Evolutionary conservation across 2,329 filamentous ascomycete species (phyloP), one percentile per base, ranked within the genome.

Genomic region (Ophiostoma sp.): DNA sequence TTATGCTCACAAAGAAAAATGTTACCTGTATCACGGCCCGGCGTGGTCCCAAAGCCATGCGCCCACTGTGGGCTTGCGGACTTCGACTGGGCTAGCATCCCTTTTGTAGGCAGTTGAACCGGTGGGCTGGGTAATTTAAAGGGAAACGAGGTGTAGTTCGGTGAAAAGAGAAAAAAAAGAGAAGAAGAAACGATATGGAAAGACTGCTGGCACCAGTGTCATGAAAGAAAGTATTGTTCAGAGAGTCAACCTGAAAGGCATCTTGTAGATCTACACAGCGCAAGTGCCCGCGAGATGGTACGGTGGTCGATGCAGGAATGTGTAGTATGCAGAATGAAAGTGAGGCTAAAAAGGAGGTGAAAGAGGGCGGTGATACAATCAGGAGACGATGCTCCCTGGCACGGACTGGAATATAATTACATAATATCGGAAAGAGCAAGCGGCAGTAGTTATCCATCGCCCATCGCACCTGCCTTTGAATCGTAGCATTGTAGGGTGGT

Each of bases 31-130:
- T 63, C 60, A 42, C 40, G 16, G 27, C 38, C 60, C 58, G 58
- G 58, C 58, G 58, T 40, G 58, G 14, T 36, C 55, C 52, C 27
- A 60, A 60, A 60, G 55, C 55, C 55, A 60, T 18, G 52, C 60
- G 60, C 5, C 40, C 36, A 41, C 58, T 62, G 58, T 3, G 58
- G 36, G 55, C 55, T 62, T 3, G 49, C 12, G 12, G 36, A 9
- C 18, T 52, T 6, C 47, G 16, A 16, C 16, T 16, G 16, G 6
- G 47, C 18, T 16, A 8, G 47, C 47, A 52, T 52, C 16, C 5
- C n/a, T n/a, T 12, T 55, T 27, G 8, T 27, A 9, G 7, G 47
- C 47, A 36, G 8, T 36, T 40, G 4, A 60, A 60, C 55, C 55
- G 55, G 55, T 36, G 40, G 55, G 55, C 55, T 55, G 6, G 12